Evolutionary conservation across 257 asterid species (phyloP).

Genomic region (Linaria vulgaris): DNA sequence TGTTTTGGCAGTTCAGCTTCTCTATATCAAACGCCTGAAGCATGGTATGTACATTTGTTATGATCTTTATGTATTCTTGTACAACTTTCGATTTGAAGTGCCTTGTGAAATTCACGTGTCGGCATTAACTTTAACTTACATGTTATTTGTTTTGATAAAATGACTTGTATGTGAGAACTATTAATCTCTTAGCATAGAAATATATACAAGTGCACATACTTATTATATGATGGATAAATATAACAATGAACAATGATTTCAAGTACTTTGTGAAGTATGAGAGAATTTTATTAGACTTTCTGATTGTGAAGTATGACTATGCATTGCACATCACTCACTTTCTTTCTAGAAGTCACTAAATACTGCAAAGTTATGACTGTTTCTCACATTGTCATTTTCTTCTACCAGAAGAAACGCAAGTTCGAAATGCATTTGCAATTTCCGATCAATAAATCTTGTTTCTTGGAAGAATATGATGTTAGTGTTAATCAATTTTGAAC

Average conservation of each 20-base stretch:
- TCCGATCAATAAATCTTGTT: no score
- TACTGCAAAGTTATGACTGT: background rate
- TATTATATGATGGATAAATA: background rate
- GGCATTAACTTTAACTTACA: constrained; percentile 1
- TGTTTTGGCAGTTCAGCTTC: constrained; percentile 90
- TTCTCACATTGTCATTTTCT: no score
- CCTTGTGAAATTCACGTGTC: constrained; percentile 1
- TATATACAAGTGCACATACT: background rate
- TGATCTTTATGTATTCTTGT: background rate
- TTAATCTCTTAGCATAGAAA: background rate
- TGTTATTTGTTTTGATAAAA: background rate
- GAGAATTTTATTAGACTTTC: no score
- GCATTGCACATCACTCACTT: constrained; percentile 8
- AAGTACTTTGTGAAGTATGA: constrained; percentile 3
- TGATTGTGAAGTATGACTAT: background rate
- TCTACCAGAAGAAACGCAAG: no score
- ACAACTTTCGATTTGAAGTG: background rate
- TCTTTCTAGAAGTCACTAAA: background rate
- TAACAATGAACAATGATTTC: background rate
- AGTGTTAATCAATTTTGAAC: no score
- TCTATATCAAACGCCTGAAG: constrained; percentile 76
- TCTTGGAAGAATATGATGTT: no score
- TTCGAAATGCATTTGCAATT: no score
- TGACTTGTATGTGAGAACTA: constrained; percentile 14
- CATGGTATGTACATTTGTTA: constrained; percentile 51